A percentile compares a stretch with the other conserved stretches of the same genome.
Evolutionary conservation across 139 green algal species (phyloP).

Genomic region (Micromonas commoda): DNA sequence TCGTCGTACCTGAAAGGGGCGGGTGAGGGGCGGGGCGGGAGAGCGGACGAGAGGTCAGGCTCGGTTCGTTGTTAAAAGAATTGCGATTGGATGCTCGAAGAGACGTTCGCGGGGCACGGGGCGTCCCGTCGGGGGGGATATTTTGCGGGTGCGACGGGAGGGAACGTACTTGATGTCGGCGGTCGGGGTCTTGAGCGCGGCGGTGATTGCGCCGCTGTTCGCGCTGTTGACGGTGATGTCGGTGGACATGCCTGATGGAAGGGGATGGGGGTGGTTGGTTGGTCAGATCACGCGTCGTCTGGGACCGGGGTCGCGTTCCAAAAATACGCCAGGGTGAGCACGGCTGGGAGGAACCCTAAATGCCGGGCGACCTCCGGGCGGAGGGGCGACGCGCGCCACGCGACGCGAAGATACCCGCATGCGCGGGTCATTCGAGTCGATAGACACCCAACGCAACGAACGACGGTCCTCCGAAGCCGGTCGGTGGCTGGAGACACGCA

Average conservation of each 20-base stretch:
- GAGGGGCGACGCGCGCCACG: no score
- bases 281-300: background rate
- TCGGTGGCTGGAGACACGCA: no score
- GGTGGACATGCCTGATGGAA: background rate
- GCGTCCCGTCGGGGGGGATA: background rate
- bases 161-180: conserved; percentile 46
- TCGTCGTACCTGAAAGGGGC: no score
- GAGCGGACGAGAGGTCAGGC: background rate
- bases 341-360: no score
- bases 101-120: background rate
- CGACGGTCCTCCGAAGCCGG: no score
- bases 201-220: conserved; percentile 18
- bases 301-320: background rate
- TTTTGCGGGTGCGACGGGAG: background rate
- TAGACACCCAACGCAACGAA: no score
- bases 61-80: background rate
- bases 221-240: background rate
- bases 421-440: no score
- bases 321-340: background rate
- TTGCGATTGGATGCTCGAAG: background rate
- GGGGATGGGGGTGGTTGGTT: background rate
- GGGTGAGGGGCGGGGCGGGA: conserved; percentile 39
- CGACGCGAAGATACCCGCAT: no score
- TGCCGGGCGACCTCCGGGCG: no score
- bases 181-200: conserved; percentile 66